Conservation (phyloP, 169 alveolate genomes). For the Theileria orientalis region DNA sequence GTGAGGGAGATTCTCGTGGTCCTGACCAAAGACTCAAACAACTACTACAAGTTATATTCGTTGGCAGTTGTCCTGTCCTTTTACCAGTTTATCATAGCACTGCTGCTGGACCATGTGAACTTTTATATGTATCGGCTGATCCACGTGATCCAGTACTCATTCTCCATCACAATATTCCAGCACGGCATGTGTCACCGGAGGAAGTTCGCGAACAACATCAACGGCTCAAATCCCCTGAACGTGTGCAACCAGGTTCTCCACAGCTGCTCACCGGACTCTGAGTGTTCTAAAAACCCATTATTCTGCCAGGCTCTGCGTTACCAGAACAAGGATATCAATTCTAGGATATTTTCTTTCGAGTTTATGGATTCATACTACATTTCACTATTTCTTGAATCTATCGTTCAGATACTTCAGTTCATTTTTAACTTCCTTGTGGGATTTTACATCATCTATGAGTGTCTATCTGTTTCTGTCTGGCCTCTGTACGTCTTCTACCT, state of each 20-base stretch:
- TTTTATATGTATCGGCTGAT: conserved; percentile 31
- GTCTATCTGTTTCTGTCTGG: background rate
- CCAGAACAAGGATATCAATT: conserved; percentile 38
- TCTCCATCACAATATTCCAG: conserved; percentile 51
- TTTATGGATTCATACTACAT: too few relatives aligned
- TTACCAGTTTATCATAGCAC: background rate
- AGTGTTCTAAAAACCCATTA: too few relatives aligned
- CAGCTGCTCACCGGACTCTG: too few relatives aligned
- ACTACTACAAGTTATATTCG: background rate
- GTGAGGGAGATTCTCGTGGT: background rate
- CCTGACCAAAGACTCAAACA: background rate
- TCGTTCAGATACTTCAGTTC: conserved; percentile 13
- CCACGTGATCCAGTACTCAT: conserved; percentile 24
- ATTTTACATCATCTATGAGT: conserved; percentile 19
- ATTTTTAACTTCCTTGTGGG: background rate
- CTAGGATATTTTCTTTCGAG: conserved; percentile 40
- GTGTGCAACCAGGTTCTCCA: too few relatives aligned
- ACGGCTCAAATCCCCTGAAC: too few relatives aligned
- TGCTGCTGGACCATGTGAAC: conserved; percentile 32
- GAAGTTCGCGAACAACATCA: too few relatives aligned
- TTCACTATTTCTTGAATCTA: conserved; percentile 29
- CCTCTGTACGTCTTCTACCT: background rate
- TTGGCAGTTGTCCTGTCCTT: background rate
- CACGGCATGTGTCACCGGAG: conserved; percentile 54
- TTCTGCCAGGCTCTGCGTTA: conserved; percentile 44